A percentile compares a stretch with the other conserved stretches of the same genome.
phyloP scores from a whole-genome alignment of 1,284 basidiomycete genomes.

The Microstroma glucosiphilum region DNA sequence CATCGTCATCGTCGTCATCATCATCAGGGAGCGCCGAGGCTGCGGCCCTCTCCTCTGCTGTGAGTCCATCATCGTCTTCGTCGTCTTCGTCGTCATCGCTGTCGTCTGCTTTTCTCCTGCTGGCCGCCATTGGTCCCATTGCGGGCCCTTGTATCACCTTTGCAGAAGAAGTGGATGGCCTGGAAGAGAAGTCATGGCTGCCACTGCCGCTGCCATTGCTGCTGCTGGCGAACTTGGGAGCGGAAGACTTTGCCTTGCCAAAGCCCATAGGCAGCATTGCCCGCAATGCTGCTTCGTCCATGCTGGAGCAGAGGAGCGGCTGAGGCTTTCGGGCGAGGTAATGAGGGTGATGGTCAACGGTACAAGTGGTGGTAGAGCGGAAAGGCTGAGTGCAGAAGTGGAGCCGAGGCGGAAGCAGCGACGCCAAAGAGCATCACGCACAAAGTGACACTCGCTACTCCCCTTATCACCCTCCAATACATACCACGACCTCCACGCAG shows the following conservation, averaged over 20 bases:
- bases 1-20: conserved; percentile 20
- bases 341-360: not conserved
- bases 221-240: not conserved
- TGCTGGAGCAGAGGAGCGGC: conserved; percentile 13
- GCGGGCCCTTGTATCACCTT: not conserved
- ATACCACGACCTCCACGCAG: not conserved
- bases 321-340: not conserved
- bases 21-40: conserved; percentile 16
- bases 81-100: conserved; percentile 12
- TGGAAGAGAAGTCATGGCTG: not conserved
- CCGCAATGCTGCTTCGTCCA: conserved; percentile 46
- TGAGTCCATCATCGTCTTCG: conserved; percentile 35
- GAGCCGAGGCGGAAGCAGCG: no score
- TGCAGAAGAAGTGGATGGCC: not conserved
- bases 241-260: conserved; percentile 20
- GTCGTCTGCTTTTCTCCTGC: not conserved
- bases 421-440: no score
- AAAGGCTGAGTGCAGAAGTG: not conserved
- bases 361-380: not conserved
- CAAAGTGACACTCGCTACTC: not conserved
- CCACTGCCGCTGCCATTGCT: not conserved
- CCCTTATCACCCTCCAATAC: not conserved
- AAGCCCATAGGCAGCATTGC: conserved; percentile 46
- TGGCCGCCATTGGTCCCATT: not conserved
- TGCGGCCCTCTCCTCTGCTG: conserved; percentile 29